phyloP scores from a whole-genome alignment of 1,284 basidiomycete genomes.

The Gymnopus androsaceus region DNA sequence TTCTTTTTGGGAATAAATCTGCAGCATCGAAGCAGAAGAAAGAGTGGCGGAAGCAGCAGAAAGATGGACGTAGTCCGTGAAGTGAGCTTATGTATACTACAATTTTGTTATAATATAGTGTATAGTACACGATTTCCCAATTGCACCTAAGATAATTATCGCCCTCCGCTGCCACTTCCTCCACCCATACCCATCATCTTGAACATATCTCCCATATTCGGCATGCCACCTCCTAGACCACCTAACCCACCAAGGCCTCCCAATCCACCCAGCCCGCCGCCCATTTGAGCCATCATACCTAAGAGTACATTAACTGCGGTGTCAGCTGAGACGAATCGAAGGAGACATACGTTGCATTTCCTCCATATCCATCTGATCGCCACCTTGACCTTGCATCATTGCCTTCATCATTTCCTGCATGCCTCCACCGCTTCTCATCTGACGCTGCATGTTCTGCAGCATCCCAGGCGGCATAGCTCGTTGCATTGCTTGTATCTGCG shows the following conservation, averaged over 20 bases:
- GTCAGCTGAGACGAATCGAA: constrained; percentile 3
- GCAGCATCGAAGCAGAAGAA: constrained; percentile 74
- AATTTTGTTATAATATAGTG: background rate
- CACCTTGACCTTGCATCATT: constrained; percentile 90
- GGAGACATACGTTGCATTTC: constrained; percentile 77
- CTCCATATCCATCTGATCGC: constrained; percentile 81
- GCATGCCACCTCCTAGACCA: constrained; percentile 51
- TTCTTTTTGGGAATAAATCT: constrained; percentile 74
- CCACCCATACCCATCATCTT: constrained; percentile 87
- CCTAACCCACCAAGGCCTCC: constrained; percentile 61
- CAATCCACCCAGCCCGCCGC: constrained; percentile 53
- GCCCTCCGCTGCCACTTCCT: constrained; percentile 30
- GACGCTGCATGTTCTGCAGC: constrained; percentile 82
- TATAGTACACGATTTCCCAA: background rate
- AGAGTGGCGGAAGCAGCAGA: constrained; percentile 51
- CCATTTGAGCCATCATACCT: constrained; percentile 89
- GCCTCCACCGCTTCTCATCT: constrained; percentile 81
- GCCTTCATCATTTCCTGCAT: constrained; percentile 96
- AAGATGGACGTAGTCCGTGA: background rate
- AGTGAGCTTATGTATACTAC: background rate
- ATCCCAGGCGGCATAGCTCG: constrained; percentile 89
- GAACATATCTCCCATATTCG: constrained; percentile 73
- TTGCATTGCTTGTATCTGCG: constrained; percentile 93
- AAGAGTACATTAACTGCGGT: constrained; percentile 10
- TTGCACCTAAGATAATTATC: constrained; percentile 16